Percentiles rank a stretch among this genome's conserved stretches.
Conservation (phyloP, 2,329 filamentous ascomycete species). For the Colletotrichum spinosum region DNA sequence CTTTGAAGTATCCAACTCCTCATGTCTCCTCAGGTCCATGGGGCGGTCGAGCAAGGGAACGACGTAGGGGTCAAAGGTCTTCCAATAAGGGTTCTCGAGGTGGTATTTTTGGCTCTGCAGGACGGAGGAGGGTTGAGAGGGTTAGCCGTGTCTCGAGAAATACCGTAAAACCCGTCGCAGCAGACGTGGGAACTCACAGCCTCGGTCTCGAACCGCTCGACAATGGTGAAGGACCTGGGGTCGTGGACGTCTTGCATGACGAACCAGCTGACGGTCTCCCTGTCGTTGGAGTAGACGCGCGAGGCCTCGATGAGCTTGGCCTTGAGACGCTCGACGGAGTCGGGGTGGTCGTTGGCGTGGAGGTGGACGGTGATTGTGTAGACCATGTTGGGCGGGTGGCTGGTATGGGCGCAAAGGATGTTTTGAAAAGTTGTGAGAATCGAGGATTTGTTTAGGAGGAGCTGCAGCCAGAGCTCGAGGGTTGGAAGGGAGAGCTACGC, state of each 20-base stretch:
- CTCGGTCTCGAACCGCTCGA: constrained; percentile 79
- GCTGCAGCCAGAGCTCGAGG: not conserved
- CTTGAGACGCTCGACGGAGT: constrained; percentile 73
- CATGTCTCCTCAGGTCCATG: constrained; percentile 76
- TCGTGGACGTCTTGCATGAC: constrained; percentile 82
- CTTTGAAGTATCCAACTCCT: constrained; percentile 72
- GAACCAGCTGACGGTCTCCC: constrained; percentile 78
- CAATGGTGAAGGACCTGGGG: constrained; percentile 77
- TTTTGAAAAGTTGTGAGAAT: not conserved
- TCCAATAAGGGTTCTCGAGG: constrained; percentile 78
- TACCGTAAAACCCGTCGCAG: too few species aligned
- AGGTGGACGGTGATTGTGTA: constrained; percentile 78
- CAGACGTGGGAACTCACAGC: constrained; percentile 56
- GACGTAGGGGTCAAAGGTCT: constrained; percentile 82
- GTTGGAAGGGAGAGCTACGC: not conserved
- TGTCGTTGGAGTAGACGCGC: constrained; percentile 77
- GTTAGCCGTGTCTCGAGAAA: too few species aligned
- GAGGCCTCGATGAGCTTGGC: constrained; percentile 82
- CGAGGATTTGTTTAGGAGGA: not conserved
- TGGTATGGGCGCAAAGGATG: not conserved
- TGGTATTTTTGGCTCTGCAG: constrained; percentile 69
- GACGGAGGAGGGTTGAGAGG: not conserved
- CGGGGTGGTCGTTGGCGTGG: constrained; percentile 74
- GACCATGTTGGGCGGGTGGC: constrained; percentile 61
- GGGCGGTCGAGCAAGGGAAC: constrained; percentile 73